These are phyloP conservation scores for Salix brachista DNA, from an alignment of 345 rosid genomes.

Conservation along the genomic window DNA sequence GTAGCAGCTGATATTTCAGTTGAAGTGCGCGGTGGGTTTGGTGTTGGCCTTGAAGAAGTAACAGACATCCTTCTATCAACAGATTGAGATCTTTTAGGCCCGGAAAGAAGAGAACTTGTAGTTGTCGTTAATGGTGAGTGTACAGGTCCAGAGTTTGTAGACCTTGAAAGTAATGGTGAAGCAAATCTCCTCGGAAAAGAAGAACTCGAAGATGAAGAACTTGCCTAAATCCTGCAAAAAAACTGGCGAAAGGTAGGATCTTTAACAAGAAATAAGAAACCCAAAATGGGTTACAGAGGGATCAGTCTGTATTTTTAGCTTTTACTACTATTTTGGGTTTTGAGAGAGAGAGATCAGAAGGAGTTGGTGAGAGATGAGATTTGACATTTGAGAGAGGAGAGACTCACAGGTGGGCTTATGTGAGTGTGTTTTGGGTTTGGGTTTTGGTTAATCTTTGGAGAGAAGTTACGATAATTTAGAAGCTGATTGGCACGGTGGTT, in stretches of 20 bases:
- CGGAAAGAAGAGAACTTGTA: constrained; percentile 10
- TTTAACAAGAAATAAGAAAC: constrained; percentile 11
- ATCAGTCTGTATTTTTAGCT: constrained; percentile 18
- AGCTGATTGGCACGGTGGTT: too few relatives aligned
- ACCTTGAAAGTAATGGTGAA: constrained; percentile 59
- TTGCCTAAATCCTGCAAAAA: constrained; percentile 5
- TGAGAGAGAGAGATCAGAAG: neutral
- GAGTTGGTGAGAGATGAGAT: constrained; percentile 27
- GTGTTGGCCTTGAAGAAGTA: constrained; percentile 25
- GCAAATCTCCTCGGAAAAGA: constrained; percentile 45
- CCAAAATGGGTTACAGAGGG: constrained; percentile 8
- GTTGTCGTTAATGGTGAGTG: neutral
- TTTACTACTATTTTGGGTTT: constrained; percentile 6
- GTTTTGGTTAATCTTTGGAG: constrained; percentile 30
- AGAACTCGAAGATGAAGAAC: constrained; percentile 40
- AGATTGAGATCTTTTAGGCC: constrained; percentile 74
- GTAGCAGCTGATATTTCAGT: constrained; percentile 46
- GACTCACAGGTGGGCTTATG: constrained; percentile 26
- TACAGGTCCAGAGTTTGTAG: constrained; percentile 28
- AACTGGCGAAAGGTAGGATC: neutral
- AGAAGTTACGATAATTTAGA: constrained; percentile 14
- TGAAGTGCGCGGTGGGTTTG: constrained; percentile 35
- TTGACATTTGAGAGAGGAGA: constrained; percentile 18
- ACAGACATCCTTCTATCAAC: constrained; percentile 62
- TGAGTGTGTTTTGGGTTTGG: constrained; percentile 17